Percentiles rank a stretch among this genome's conserved stretches.
These are phyloP conservation scores for Pleurotus djamor DNA, from an alignment of 768 basidiomycete species.

Conservation along the genomic window DNA sequence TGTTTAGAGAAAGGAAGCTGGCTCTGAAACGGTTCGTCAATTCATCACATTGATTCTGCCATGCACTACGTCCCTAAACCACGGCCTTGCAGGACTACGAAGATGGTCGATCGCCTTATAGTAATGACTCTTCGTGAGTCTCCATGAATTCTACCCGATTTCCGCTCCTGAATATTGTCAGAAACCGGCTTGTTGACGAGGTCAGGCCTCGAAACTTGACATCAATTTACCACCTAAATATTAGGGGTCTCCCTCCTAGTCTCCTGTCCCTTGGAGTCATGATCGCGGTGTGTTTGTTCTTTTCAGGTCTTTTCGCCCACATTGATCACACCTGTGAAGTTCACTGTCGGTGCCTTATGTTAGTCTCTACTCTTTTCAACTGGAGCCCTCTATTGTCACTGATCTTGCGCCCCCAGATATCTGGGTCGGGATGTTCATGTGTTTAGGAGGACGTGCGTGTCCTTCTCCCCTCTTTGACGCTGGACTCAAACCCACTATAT, in stretches of 20 bases:
- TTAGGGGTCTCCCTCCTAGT: neutral
- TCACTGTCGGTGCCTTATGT: neutral
- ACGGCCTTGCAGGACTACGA: conserved; percentile 1
- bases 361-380: neutral
- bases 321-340: neutral
- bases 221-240: no score
- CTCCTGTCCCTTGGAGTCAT: neutral
- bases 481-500: no score
- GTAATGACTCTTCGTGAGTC: conserved; percentile 9
- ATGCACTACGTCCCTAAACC: neutral
- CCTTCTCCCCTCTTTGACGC: neutral
- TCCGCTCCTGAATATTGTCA: neutral
- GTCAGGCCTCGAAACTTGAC: neutral
- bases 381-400: neutral
- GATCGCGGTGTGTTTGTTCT: neutral
- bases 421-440: neutral
- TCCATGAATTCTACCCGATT: neutral
- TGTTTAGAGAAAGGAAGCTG: conserved; percentile 19
- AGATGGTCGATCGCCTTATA: conserved; percentile 9
- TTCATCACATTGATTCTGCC: neutral
- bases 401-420: neutral
- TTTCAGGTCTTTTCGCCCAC: neutral
- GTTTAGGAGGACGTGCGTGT: neutral
- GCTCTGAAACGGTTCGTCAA: conserved; percentile 1
- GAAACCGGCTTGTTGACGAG: conserved; percentile 12